Evolutionary conservation across 2,329 filamentous ascomycete species (phyloP).

Genomic region (Colletotrichum navitas): DNA sequence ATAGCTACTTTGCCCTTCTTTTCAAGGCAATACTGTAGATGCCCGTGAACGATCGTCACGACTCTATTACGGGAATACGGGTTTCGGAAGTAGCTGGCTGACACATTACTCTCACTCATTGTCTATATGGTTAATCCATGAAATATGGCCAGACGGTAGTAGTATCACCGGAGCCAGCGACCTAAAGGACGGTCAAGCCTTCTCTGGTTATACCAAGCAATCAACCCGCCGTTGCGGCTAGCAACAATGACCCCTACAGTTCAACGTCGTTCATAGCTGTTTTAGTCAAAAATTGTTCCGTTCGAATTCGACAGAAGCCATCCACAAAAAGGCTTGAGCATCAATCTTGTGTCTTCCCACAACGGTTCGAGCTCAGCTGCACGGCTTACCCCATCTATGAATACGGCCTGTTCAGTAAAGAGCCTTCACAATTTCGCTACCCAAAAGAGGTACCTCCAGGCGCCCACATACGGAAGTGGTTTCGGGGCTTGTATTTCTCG

Average conservation of each 20-base stretch:
- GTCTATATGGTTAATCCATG: background rate
- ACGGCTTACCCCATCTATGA: background rate
- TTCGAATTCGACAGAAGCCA: background rate
- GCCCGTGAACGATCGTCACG: background rate
- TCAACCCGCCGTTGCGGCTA: background rate
- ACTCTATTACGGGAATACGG: background rate
- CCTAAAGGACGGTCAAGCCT: background rate
- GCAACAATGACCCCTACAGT: background rate
- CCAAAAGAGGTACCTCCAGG: no score
- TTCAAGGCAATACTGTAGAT: background rate
- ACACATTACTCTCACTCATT: background rate
- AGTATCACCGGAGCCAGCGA: no score
- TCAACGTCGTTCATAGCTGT: background rate
- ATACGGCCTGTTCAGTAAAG: no score
- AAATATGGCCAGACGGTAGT: background rate
- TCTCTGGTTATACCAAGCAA: background rate
- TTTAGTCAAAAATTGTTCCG: background rate
- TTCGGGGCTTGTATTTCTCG: background rate
- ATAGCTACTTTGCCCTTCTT: background rate
- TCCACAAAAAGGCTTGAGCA: background rate
- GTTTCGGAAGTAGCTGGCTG: background rate
- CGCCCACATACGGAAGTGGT: background rate
- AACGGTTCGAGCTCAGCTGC: background rate
- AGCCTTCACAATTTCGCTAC: background rate
- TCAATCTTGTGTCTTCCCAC: no score